phyloP scores from a whole-genome alignment of 164 flowering plant genomes.

The Dillenia suffruticosa region DNA sequence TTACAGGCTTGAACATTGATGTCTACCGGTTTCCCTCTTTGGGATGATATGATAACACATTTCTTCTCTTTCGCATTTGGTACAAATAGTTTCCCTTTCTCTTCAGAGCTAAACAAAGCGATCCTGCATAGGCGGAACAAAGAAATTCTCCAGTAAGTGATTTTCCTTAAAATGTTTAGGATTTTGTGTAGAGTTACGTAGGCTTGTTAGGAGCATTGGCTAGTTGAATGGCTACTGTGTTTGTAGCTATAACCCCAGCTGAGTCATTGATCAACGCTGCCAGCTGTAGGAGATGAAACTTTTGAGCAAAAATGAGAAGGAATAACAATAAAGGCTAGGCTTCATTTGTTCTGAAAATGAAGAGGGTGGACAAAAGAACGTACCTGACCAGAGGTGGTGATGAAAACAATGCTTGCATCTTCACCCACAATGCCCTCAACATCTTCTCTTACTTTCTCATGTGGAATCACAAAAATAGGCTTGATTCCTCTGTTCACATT shows the following conservation, averaged over 20 bases:
- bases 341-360: neutral
- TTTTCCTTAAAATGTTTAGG: no score
- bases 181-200: conserved; percentile 28
- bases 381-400: conserved; percentile 91
- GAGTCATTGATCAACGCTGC: conserved; percentile 91
- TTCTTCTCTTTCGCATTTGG: conserved; percentile 68
- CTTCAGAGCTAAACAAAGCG: conserved; percentile 62
- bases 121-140: conserved; percentile 40
- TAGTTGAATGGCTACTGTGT: conserved; percentile 87
- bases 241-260: conserved; percentile 79
- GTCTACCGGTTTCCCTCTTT: conserved; percentile 64
- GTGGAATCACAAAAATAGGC: conserved; percentile 88
- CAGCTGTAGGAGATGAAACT: conserved; percentile 32
- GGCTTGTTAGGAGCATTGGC: conserved; percentile 83
- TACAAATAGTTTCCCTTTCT: conserved; percentile 63
- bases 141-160: no score
- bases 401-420: conserved; percentile 75
- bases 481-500: conserved; percentile 49
- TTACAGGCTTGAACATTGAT: conserved; percentile 55
- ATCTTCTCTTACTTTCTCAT: conserved; percentile 80
- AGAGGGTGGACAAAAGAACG: neutral
- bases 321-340: neutral
- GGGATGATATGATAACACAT: conserved; percentile 55
- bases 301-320: conserved; percentile 2
- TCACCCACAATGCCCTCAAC: conserved; percentile 69